Base-by-base conservation (phyloP, 305 asterid genomes). In the Rubia occidens region DNA sequence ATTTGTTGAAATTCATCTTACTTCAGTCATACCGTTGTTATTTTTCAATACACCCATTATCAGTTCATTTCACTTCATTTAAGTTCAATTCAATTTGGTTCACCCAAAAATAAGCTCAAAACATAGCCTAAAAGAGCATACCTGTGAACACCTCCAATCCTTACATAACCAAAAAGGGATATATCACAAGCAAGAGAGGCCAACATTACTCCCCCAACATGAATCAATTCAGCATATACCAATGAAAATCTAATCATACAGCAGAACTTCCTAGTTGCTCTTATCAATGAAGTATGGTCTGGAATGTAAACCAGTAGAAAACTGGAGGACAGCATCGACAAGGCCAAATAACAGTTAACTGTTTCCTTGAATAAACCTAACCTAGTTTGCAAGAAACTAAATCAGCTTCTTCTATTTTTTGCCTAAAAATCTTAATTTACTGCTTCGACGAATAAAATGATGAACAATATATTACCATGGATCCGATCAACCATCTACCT, bases 311-410 rank as follows among this genome's bases (percentile, higher is more conserved):
- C 13, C 71, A 24, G 17, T 10, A 15, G 37, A 43, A 42, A 29
- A 65, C 60, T 37, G 61, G 42, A 24, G 51, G 21, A 59, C 62
- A 59, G 40, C 60, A 70, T 58, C 59, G 56, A 18, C 42, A 58
- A 8, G 67, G 55, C 17, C 24, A 37, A 64, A 72, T 64, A 32
- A 64, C 70, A 53, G 51, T 3, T 17, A 37, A 70, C 26, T 60
- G 3, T 37, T 18, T 40, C 60, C 71, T n/a, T 18, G 40, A 60
- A 71, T 64, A 69, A 62, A 58, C 40, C 65, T 74, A 42, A 18
- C 59, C 66, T 51, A 66, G 66, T 66, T 64, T 75, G 70, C 72
- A 64, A 70, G 66, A 60, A 70, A 58, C 24, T 9, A 70, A 53
- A 64, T 37, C 68, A 70, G 67, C 49, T 43, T n/a, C 0, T 58